These are phyloP conservation scores for Boeremia lycopersici DNA, from an alignment of 2,329 filamentous ascomycete species.

Conservation along the genomic window DNA sequence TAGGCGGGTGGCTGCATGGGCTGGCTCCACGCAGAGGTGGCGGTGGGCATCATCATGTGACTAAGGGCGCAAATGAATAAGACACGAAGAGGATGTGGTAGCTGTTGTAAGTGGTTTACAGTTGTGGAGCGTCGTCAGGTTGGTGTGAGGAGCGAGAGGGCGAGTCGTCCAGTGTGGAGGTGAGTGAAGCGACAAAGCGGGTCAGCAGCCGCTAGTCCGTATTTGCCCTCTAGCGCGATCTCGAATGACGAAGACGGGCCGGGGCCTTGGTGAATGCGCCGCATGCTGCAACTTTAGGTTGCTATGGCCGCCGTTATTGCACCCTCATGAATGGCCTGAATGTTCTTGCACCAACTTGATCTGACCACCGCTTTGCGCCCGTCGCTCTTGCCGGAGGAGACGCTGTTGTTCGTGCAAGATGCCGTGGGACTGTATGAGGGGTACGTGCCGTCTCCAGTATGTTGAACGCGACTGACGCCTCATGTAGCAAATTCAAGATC, in stretches of 20 bases:
- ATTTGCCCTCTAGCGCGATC: constrained; percentile 15
- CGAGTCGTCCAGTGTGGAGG: constrained; percentile 9
- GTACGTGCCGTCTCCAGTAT: constrained; percentile 56
- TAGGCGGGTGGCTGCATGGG: constrained; percentile 48
- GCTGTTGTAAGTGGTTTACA: constrained; percentile 26
- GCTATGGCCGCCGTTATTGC: constrained; percentile 23
- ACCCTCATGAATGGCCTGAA: constrained; percentile 62
- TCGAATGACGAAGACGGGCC: constrained; percentile 26
- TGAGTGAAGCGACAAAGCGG: constrained; percentile 29
- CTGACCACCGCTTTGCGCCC: constrained; percentile 95
- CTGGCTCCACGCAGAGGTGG: constrained; percentile 34
- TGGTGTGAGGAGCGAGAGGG: constrained; percentile 8
- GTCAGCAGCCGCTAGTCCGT: constrained; percentile 17
- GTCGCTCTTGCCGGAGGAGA: constrained; percentile 89
- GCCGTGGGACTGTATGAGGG: constrained; percentile 97
- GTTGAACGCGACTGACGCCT: constrained; percentile 19
- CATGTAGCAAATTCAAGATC: constrained; percentile 85
- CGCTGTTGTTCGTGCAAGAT: constrained; percentile 94
- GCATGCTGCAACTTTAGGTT: constrained; percentile 9
- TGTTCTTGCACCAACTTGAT: constrained; percentile 96
- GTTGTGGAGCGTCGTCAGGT: neutral
- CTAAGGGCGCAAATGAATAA: constrained; percentile 7
- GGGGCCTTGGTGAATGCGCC: constrained; percentile 18
- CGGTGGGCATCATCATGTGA: constrained; percentile 35
- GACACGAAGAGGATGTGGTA: constrained; percentile 1